Conservation (phyloP, 441 rosid species). For the Euphorbia celastroides region DNA sequence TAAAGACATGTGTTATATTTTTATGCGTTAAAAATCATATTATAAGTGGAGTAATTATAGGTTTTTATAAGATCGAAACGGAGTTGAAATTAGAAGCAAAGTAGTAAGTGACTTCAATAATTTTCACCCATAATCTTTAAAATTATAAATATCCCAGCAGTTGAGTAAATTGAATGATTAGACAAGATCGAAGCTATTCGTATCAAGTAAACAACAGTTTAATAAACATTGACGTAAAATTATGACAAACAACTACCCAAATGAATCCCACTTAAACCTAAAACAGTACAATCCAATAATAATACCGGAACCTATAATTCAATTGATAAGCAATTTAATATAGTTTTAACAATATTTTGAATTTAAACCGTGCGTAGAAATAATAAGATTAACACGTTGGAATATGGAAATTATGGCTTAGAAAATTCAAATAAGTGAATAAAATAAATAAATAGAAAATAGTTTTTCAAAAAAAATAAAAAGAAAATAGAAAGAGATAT, state of each 20-base stretch:
- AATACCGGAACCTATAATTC: no score
- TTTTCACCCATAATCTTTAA: not conserved
- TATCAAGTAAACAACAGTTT: no score
- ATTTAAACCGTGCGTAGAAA: no score
- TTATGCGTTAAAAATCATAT: not conserved
- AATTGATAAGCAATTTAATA: no score
- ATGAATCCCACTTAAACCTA: conserved; percentile 9
- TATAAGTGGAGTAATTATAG: not conserved
- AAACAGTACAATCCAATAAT: not conserved
- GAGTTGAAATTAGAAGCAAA: not conserved
- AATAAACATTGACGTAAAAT: conserved; percentile 25
- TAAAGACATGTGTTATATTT: no score
- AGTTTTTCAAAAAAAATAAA: no score
- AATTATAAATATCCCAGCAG: not conserved
- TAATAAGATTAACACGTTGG: conserved; percentile 9
- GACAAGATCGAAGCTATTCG: not conserved
- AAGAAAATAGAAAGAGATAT: no score
- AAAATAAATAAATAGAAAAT: no score
- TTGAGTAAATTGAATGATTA: not conserved
- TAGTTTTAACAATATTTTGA: no score
- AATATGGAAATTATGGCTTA: conserved; percentile 19
- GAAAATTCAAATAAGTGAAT: not conserved
- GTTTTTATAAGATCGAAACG: not conserved
- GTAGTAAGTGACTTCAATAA: not conserved
- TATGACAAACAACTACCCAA: conserved; percentile 9